These are phyloP conservation scores for Neophaeococcomyces aloes DNA, from an alignment of 2,329 filamentous ascomycete species.

Conservation along the genomic window DNA sequence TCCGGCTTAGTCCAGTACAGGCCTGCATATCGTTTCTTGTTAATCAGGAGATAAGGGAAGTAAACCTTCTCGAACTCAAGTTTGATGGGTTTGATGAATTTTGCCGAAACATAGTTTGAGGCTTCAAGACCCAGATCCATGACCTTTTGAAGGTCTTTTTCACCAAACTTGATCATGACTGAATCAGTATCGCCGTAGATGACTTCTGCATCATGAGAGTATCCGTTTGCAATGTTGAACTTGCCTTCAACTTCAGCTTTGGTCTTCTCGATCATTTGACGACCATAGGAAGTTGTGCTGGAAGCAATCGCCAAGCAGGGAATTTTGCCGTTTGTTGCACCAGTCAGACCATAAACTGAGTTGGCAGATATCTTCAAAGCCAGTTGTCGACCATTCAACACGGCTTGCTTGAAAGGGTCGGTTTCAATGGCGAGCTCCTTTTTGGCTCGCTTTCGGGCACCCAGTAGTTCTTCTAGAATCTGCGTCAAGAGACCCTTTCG, in stretches of 20 bases:
- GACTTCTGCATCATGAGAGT: conserved; percentile 86
- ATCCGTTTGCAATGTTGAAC: conserved; percentile 89
- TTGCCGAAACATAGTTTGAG: conserved; percentile 73
- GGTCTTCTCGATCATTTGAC: conserved; percentile 98
- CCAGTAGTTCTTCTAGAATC: conserved; percentile 85
- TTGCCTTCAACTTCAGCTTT: conserved; percentile 87
- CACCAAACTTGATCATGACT: conserved; percentile 98
- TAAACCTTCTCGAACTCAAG: conserved; percentile 99
- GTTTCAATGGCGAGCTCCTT: conserved; percentile 78
- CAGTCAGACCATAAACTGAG: conserved; percentile 93
- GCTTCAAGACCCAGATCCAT: conserved; percentile 97
- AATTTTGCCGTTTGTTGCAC: conserved; percentile 89
- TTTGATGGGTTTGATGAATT: conserved; percentile 96
- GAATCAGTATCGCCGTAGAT: conserved; percentile 99
- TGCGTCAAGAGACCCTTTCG: conserved; percentile 87
- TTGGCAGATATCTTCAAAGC: conserved; percentile 95
- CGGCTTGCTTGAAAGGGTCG: conserved; percentile 94
- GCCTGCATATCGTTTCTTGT: conserved; percentile 99
- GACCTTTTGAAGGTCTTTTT: conserved; percentile 69
- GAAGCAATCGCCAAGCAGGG: conserved; percentile 92
- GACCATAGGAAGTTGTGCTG: conserved; percentile 92
- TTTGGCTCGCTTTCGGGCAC: conserved; percentile 92
- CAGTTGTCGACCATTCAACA: conserved; percentile 91
- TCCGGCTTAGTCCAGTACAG: conserved; percentile 90
- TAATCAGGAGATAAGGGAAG: conserved; percentile 94